These are phyloP conservation scores for Tetrahymena thermophila DNA, from an alignment of 73 alveolate genomes.

Conservation along the genomic window DNA sequence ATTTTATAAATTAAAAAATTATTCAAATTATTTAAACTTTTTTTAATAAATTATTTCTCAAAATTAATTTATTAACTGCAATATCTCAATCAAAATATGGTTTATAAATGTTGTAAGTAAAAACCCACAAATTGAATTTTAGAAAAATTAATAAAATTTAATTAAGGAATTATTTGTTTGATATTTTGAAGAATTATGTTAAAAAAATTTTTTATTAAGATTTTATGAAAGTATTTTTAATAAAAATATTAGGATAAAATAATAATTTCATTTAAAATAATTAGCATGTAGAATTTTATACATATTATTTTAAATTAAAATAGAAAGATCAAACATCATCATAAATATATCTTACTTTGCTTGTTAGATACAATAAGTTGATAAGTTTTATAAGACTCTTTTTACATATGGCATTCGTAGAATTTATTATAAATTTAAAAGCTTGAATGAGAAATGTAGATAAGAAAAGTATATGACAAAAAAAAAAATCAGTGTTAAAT, in stretches of 20 bases:
- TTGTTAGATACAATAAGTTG: neutral
- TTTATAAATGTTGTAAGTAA: too few species aligned
- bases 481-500: neutral
- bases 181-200: neutral
- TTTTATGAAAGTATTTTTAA: too few species aligned
- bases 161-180: neutral
- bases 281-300: neutral
- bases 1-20: too few species aligned
- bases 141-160: too few species aligned
- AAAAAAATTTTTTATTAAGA: too few species aligned
- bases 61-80: too few species aligned
- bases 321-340: neutral
- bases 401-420: neutral
- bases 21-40: too few species aligned
- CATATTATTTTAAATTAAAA: too few species aligned
- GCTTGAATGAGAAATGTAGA: neutral
- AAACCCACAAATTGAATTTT: too few species aligned
- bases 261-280: too few species aligned
- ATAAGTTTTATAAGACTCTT: neutral
- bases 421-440: neutral
- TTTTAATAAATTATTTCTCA: too few species aligned
- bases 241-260: neutral
- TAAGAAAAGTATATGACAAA: neutral
- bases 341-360: neutral
- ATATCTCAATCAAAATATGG: too few species aligned